Conservation (phyloP, 768 basidiomycete genomes). For the Mycena galopus region DNA sequence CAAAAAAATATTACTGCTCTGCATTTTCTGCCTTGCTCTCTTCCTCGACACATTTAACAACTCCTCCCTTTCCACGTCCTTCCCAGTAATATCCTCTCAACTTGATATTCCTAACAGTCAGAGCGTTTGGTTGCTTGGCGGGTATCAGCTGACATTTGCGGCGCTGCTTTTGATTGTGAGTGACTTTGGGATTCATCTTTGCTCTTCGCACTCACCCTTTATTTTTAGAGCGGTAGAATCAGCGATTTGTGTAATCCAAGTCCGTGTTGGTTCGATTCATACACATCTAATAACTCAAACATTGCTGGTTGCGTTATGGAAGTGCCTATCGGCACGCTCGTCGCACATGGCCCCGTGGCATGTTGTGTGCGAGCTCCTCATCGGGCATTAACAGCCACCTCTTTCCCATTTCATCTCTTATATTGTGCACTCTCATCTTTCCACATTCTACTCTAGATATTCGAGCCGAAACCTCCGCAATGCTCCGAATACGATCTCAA, state of each 20-base stretch:
- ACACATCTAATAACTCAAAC: not conserved
- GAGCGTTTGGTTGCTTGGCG: slow-evolving; percentile 57
- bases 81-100: slow-evolving; percentile 41
- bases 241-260: slow-evolving; percentile 58
- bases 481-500: no score
- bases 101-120: slow-evolving; percentile 39
- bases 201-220: not conserved
- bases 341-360: no score
- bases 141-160: slow-evolving; percentile 58
- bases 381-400: no score
- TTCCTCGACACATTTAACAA: slow-evolving; percentile 61
- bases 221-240: slow-evolving; percentile 52
- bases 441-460: no score
- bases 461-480: no score
- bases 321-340: no score
- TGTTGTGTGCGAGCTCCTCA: no score
- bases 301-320: no score
- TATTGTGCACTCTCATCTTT: no score
- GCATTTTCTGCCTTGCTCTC: slow-evolving; percentile 55
- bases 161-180: slow-evolving; percentile 53
- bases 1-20: slow-evolving; percentile 47
- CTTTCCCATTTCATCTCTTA: no score
- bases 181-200: no score
- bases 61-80: slow-evolving; percentile 51
- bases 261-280: slow-evolving; percentile 32